Conservation (phyloP, 495 filamentous ascomycete species). For the Tuber melanosporum region DNA sequence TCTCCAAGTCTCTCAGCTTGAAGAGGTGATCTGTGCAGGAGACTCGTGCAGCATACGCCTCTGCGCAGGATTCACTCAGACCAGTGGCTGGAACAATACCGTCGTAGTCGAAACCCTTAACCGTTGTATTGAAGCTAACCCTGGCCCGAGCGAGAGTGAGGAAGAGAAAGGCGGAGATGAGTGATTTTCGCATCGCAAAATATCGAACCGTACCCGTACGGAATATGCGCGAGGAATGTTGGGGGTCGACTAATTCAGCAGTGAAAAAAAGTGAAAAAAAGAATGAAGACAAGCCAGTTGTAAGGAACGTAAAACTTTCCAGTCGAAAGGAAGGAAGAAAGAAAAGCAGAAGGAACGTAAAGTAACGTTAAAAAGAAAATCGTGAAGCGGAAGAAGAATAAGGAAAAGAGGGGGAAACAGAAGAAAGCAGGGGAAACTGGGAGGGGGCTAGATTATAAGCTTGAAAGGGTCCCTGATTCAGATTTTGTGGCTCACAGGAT, state of each 20-base stretch:
- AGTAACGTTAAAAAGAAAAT: not conserved
- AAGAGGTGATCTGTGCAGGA: constrained; percentile 18
- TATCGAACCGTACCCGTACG: constrained; percentile 7
- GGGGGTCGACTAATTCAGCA: not conserved
- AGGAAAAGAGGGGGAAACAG: not conserved
- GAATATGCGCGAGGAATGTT: not conserved
- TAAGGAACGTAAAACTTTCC: not conserved
- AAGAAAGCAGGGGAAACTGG: not conserved
- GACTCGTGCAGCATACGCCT: constrained; percentile 13
- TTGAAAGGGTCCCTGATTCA: not conserved
- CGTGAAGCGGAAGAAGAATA: not conserved
- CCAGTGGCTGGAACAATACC: constrained; percentile 4
- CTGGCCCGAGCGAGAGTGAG: constrained; percentile 7
- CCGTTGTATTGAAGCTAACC: constrained; percentile 24
- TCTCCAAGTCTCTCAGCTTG: constrained; percentile 9
- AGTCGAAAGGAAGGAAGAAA: constrained; percentile 7
- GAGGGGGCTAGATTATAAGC: not conserved
- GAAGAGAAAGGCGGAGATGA: constrained; percentile 8
- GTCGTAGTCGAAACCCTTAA: constrained; percentile 13
- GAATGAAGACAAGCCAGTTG: constrained; percentile 1
- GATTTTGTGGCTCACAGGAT: not conserved
- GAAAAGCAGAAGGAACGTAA: not conserved
- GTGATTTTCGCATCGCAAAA: constrained; percentile 9
- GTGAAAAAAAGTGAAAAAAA: not conserved
- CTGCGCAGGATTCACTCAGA: constrained; percentile 15